Base-by-base conservation (phyloP, 1,284 basidiomycete genomes). In the Chalciporus sp. region DNA sequence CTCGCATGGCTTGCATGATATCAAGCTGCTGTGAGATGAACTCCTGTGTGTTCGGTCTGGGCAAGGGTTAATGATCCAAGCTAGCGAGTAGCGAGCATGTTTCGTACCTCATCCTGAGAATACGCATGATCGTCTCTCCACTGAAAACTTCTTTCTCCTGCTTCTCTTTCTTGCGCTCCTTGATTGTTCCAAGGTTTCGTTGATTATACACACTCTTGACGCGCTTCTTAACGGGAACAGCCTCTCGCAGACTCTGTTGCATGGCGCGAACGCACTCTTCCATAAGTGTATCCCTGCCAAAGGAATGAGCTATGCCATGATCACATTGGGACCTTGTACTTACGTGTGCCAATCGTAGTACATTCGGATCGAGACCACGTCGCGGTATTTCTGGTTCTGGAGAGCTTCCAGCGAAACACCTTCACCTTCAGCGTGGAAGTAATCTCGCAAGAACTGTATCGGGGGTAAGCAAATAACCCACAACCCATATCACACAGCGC, bases 341-440 rank as follows among this genome's bases (percentile, higher is more conserved):
- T 68, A 91, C 82, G 93, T 94, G 60, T 86, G 82, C 92, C 92
- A 94, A 67, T 98, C 95, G 65, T 97, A 97, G 72, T 95, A 97
- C 45, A 97, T 74, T 19, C 93, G 84, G 53, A 96, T 92, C 7
- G 92, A 94, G 53, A 95, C 75, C 31, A 97, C 84, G 60, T 95
- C 95, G 43, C 94, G 88, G 72, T 97, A 99, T 71, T 97, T 98
- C 71, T 94, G 88, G 65, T 96, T 98, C 70, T 97, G 95, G n/a
- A 99, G 76, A 14, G 85, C 79, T 67, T 94, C 92, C 42, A 96
- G 76, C 0, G 95, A 85, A 10, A 98, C 85, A 16, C 93, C 92
- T 69, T 97, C 92, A 7, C 97, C 97, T 37, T 86, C 90, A 10
- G 94, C 95, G 68, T 97, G 88, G 77, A 98, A 98, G 76, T 95